Percentiles rank a stretch among this genome's conserved stretches.
phyloP scores from a whole-genome alignment of 2,329 filamentous ascomycete genomes.

The Aspergillus neotritici region DNA sequence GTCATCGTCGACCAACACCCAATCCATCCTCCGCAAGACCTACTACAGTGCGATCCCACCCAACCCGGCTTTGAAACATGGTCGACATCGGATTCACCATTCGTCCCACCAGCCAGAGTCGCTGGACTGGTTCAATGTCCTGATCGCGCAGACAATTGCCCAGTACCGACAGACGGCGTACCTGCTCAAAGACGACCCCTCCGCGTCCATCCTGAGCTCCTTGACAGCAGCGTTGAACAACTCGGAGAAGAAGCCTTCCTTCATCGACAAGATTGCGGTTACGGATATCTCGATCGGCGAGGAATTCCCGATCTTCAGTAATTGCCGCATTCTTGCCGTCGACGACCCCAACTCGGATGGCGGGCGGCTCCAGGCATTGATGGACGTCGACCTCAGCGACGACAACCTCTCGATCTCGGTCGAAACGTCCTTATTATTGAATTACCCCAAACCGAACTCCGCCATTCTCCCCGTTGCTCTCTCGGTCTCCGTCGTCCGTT shows the following conservation, averaged over 20 bases:
- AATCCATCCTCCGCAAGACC: slow-evolving; percentile 79
- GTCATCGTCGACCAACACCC: slow-evolving; percentile 76
- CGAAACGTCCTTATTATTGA: slow-evolving; percentile 88
- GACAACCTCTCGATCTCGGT: slow-evolving; percentile 90
- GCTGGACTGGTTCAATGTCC: slow-evolving; percentile 97
- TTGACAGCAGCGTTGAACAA: slow-evolving; percentile 83
- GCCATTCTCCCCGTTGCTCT: slow-evolving; percentile 88
- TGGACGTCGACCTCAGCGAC: slow-evolving; percentile 92
- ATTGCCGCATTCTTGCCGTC: slow-evolving; percentile 90
- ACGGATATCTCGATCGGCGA: slow-evolving; percentile 92
- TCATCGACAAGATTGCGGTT: slow-evolving; percentile 86
- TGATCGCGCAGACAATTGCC: slow-evolving; percentile 92
- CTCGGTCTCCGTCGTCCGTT: slow-evolving; percentile 84
- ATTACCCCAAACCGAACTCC: slow-evolving; percentile 85
- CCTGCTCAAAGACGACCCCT: slow-evolving; percentile 62
- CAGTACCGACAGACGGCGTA: slow-evolving; percentile 91
- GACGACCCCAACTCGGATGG: slow-evolving; percentile 54
- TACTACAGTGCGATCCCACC: slow-evolving; percentile 69
- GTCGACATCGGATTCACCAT: slow-evolving; percentile 39
- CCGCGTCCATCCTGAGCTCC: slow-evolving; percentile 66
- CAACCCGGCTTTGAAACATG: slow-evolving; percentile 37
- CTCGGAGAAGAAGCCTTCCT: slow-evolving; percentile 78
- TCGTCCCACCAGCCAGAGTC: slow-evolving; percentile 93
- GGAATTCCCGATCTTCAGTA: slow-evolving; percentile 98
- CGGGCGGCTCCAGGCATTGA: slow-evolving; percentile 78